These are phyloP conservation scores for Penicillium hordei DNA, from an alignment of 2,329 filamentous ascomycete species.

Conservation along the genomic window DNA sequence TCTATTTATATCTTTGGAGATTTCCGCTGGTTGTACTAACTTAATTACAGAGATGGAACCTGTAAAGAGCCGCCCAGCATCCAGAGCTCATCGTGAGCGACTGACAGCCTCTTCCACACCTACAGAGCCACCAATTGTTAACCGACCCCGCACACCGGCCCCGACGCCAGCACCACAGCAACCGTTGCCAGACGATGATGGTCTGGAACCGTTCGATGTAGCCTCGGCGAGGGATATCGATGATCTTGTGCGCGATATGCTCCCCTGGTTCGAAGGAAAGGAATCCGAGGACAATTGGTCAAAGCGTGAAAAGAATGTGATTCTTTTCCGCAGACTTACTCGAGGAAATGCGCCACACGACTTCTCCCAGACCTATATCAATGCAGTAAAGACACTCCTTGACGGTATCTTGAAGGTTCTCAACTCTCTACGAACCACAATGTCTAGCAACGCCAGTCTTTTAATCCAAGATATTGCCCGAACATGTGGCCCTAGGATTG, in stretches of 20 bases:
- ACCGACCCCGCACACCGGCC: slow-evolving; percentile 20
- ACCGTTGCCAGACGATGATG: slow-evolving; percentile 58
- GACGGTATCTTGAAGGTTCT: slow-evolving; percentile 87
- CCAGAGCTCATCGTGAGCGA: slow-evolving; percentile 24
- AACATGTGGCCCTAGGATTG: slow-evolving; percentile 73
- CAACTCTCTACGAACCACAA: slow-evolving; percentile 80
- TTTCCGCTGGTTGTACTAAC: slow-evolving; percentile 3
- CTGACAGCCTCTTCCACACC: slow-evolving; percentile 13
- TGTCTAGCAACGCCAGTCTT: slow-evolving; percentile 82
- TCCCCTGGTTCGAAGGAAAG: slow-evolving; percentile 76
- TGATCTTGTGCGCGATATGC: slow-evolving; percentile 80
- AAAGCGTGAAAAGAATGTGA: slow-evolving; percentile 76
- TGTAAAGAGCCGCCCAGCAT: slow-evolving; percentile 20
- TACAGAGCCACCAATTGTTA: slow-evolving; percentile 37
- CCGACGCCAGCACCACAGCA: slow-evolving; percentile 12
- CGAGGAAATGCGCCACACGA: slow-evolving; percentile 81
- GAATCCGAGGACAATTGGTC: slow-evolving; percentile 92
- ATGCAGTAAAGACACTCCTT: slow-evolving; percentile 69
- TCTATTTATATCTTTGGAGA: background rate
- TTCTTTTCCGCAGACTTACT: slow-evolving; percentile 72
- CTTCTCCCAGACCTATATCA: slow-evolving; percentile 69
- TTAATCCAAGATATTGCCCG: slow-evolving; percentile 81
- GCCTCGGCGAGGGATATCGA: slow-evolving; percentile 86
- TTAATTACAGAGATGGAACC: slow-evolving; percentile 18
- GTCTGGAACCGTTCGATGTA: slow-evolving; percentile 77